A percentile compares a stretch with the other conserved stretches of the same genome.
Conservation (phyloP, 805 yeast genomes). For the Kodamaea leandrae region DNA sequence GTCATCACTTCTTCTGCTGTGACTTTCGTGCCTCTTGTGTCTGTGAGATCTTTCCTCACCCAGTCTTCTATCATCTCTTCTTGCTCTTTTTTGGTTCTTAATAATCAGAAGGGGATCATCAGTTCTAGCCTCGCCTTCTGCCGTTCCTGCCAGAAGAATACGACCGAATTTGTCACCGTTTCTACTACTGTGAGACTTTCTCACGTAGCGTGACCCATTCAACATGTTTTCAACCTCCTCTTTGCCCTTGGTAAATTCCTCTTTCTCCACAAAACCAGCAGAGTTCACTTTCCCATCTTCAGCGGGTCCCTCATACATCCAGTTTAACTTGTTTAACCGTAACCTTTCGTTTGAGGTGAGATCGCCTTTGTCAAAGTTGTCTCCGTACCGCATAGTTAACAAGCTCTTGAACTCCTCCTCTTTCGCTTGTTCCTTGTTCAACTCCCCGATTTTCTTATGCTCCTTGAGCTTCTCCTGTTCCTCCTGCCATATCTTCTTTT, state of each 20-base stretch:
- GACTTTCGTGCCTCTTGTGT: neutral
- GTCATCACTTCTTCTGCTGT: neutral
- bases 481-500: slow-evolving; percentile 75
- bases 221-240: slow-evolving; percentile 50
- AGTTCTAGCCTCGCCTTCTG: slow-evolving; percentile 20
- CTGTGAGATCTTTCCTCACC: slow-evolving; percentile 10
- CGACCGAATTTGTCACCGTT: slow-evolving; percentile 8
- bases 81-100: slow-evolving; percentile 21
- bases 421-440: slow-evolving; percentile 59
- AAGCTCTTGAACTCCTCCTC: slow-evolving; percentile 62
- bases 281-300: slow-evolving; percentile 26
- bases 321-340: slow-evolving; percentile 54
- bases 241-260: slow-evolving; percentile 33
- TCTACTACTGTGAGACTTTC: slow-evolving; percentile 4
- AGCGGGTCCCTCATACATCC: slow-evolving; percentile 80
- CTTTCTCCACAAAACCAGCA: slow-evolving; percentile 36
- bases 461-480: slow-evolving; percentile 80
- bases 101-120: slow-evolving; percentile 55
- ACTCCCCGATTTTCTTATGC: slow-evolving; percentile 57
- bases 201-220: slow-evolving; percentile 34
- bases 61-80: slow-evolving; percentile 1
- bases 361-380: slow-evolving; percentile 28
- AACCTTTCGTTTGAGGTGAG: slow-evolving; percentile 24
- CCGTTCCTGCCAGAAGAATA: slow-evolving; percentile 18
- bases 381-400: slow-evolving; percentile 43